phyloP scores from a whole-genome alignment of 2,329 filamentous ascomycete genomes.

The Parastagonospora nodorum region DNA sequence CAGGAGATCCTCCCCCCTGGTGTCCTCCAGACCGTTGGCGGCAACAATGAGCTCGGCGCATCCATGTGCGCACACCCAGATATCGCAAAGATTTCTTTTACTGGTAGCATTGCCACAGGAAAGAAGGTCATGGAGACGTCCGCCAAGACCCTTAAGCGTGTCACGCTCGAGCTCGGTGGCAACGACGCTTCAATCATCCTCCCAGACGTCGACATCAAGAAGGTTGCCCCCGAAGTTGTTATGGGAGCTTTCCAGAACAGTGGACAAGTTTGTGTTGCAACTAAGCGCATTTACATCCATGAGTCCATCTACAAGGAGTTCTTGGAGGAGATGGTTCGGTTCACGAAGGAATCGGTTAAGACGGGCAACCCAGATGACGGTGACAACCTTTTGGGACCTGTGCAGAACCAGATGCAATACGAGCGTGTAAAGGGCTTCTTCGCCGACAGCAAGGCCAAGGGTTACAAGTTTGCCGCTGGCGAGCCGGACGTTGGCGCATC shows the following conservation, averaged over 20 bases:
- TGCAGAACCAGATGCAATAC: constrained; percentile 70
- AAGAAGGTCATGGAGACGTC: constrained; percentile 65
- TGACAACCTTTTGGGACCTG: constrained; percentile 60
- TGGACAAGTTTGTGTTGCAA: constrained; percentile 54
- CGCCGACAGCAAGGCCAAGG: constrained; percentile 59
- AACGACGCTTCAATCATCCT: constrained; percentile 67
- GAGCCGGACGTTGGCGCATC: constrained; percentile 36
- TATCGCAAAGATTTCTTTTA: constrained; percentile 68
- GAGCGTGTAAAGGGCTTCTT: constrained; percentile 63
- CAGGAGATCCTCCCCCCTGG: constrained; percentile 64
- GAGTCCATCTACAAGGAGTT: constrained; percentile 47
- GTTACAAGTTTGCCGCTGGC: constrained; percentile 60
- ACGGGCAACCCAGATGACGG: constrained; percentile 48
- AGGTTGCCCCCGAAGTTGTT: constrained; percentile 56
- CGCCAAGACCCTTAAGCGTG: constrained; percentile 63
- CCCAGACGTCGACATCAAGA: constrained; percentile 62
- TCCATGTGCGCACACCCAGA: constrained; percentile 64
- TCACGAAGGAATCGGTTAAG: constrained; percentile 50
- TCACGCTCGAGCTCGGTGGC: constrained; percentile 66
- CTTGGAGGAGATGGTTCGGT: constrained; percentile 49
- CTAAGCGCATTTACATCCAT: constrained; percentile 47
- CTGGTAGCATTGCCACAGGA: constrained; percentile 64
- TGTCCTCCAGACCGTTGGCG: constrained; percentile 65
- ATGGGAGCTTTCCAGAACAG: constrained; percentile 61
- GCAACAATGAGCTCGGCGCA: constrained; percentile 65